Evolutionary conservation across 371 early-diverging fungal species (phyloP).

Genomic region (Rhizopus microsporus): DNA sequence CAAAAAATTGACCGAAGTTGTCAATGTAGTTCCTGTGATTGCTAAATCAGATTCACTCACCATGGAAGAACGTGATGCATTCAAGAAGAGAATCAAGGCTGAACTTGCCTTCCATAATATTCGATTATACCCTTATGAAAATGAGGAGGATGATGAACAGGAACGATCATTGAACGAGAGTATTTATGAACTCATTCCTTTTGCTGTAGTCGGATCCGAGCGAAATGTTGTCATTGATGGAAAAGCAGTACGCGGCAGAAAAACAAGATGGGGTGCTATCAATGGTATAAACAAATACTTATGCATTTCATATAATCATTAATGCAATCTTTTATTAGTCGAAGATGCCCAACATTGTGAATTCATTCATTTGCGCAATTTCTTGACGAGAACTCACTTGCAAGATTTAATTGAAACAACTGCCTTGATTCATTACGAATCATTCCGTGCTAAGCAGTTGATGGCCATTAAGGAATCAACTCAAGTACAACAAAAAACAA

Average conservation of each 20-base stretch:
- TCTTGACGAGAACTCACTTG: constrained; percentile 83
- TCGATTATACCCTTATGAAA: constrained; percentile 84
- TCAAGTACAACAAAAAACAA: background rate
- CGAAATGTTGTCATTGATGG: constrained; percentile 80
- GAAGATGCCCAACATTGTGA: constrained; percentile 77
- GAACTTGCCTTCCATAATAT: constrained; percentile 93
- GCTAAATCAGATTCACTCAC: constrained; percentile 87
- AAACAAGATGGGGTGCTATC: constrained; percentile 68
- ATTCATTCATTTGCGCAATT: constrained; percentile 83
- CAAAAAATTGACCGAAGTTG: constrained; percentile 69
- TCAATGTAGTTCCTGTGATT: constrained; percentile 88
- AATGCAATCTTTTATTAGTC: constrained; percentile 35
- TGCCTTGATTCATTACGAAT: constrained; percentile 84
- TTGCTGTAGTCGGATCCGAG: constrained; percentile 88
- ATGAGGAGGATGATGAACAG: constrained; percentile 72
- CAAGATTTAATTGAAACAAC: constrained; percentile 89
- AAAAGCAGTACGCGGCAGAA: constrained; percentile 68
- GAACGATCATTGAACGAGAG: constrained; percentile 71
- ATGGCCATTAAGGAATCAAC: constrained; percentile 73
- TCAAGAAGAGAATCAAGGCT: constrained; percentile 81
- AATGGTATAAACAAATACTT: constrained; percentile 42
- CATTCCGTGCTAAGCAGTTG: constrained; percentile 86
- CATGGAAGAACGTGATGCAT: constrained; percentile 68
- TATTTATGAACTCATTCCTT: constrained; percentile 79
- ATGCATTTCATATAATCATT: background rate